Conservation (phyloP, 495 filamentous ascomycete species). For the Penicillium waksmanii region DNA sequence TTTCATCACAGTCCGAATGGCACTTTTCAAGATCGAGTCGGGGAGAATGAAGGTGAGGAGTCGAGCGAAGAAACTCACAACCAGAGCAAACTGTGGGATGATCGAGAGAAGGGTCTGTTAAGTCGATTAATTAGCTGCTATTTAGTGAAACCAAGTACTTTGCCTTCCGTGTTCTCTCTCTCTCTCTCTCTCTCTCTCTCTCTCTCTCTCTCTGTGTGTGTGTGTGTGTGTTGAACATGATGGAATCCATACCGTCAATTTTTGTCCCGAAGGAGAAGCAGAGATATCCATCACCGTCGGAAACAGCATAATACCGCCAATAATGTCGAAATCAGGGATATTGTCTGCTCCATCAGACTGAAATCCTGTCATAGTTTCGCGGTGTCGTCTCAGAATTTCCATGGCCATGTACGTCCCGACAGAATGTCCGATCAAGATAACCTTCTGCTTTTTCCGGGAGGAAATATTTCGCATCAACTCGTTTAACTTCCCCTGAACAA, state of each 20-base stretch:
- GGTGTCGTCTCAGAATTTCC: constrained; percentile 65
- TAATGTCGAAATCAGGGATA: constrained; percentile 45
- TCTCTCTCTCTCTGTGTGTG: too few relatives aligned
- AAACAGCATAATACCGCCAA: constrained; percentile 71
- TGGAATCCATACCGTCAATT: constrained; percentile 48
- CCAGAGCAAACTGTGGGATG: constrained; percentile 57
- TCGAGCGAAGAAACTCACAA: constrained; percentile 56
- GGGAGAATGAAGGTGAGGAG: constrained; percentile 52
- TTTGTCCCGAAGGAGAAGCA: constrained; percentile 62
- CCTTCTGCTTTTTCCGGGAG: constrained; percentile 36
- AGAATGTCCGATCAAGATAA: constrained; percentile 83
- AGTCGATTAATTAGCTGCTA: not conserved
- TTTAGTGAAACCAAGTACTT: not conserved
- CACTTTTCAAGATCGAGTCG: constrained; percentile 35
- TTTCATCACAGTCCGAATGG: constrained; percentile 53
- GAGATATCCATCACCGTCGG: constrained; percentile 79
- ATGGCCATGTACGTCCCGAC: constrained; percentile 80
- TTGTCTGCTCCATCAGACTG: not conserved
- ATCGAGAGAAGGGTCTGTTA: constrained; percentile 45
- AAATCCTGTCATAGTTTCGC: constrained; percentile 21
- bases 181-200: too few relatives aligned
- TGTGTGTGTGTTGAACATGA: too few relatives aligned
- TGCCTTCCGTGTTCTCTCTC: too few relatives aligned
- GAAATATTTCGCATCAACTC: not conserved
- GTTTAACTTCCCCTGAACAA: constrained; percentile 35